A percentile compares a stretch with the other conserved stretches of the same genome.
Evolutionary conservation across 2,329 filamentous ascomycete genomes (phyloP).

Genomic region (Akanthomyces lecanii): DNA sequence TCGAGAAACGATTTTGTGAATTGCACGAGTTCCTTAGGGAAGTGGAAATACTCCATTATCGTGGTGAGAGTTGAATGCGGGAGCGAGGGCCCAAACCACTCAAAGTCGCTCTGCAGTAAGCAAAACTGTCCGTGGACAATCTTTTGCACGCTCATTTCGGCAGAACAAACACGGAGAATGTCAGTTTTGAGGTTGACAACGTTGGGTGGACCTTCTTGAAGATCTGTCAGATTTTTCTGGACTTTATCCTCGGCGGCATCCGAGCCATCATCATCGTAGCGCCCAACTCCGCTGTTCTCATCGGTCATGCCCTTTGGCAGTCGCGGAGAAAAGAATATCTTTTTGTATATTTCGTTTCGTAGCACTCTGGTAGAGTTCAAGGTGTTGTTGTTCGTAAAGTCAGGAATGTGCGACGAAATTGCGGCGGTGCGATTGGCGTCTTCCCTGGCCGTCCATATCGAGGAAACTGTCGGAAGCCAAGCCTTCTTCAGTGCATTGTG

Average conservation of each 20-base stretch:
- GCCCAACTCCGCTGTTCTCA: conserved; percentile 26
- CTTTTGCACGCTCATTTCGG: conserved; percentile 13
- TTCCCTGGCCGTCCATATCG: background rate
- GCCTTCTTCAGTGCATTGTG: background rate
- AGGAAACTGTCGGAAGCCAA: background rate
- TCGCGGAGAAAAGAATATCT: conserved; percentile 24
- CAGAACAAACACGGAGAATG: conserved; percentile 15
- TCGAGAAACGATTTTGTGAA: conserved; percentile 35
- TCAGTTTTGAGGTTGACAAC: conserved; percentile 1
- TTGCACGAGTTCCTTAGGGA: conserved; percentile 33
- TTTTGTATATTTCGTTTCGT: background rate
- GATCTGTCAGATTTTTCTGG: conserved; percentile 23
- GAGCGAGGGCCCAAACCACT: conserved; percentile 54
- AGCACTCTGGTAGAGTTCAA: background rate
- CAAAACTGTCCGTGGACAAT: conserved; percentile 14
- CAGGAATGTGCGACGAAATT: conserved; percentile 2
- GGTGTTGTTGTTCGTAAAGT: background rate
- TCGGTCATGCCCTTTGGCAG: conserved; percentile 40
- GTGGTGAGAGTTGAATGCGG: conserved; percentile 52
- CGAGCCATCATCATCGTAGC: conserved; percentile 29
- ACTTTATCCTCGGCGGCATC: conserved; percentile 30
- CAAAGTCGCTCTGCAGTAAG: conserved; percentile 53
- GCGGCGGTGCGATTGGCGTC: conserved; percentile 2
- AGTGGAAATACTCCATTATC: conserved; percentile 51
- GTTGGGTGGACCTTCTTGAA: background rate